Evolutionary conservation across 495 filamentous ascomycete species (phyloP).

Genomic region (Podospora australis): DNA sequence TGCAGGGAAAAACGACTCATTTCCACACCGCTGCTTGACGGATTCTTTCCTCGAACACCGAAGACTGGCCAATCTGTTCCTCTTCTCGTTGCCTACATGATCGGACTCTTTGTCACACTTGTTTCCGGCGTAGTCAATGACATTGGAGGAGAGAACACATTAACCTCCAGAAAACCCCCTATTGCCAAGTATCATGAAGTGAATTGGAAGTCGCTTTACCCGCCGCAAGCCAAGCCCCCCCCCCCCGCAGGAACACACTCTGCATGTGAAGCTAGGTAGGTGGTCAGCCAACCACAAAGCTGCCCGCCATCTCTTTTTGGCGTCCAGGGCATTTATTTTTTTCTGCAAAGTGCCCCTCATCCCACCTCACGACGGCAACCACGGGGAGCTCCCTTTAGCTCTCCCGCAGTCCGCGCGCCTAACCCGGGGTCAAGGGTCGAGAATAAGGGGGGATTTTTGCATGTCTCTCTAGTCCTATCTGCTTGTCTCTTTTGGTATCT

Average conservation of each 20-base stretch:
- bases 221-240: not conserved
- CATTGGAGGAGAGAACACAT: not conserved
- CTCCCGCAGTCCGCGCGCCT: not conserved
- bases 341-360: not conserved
- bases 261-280: not conserved
- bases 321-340: not conserved
- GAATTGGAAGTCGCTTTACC: not conserved
- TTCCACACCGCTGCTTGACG: not conserved
- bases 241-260: no score
- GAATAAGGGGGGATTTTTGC: not conserved
- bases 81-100: not conserved
- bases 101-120: not conserved
- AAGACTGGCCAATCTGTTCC: no score
- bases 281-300: not conserved
- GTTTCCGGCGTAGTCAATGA: not conserved
- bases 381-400: not conserved
- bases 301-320: not conserved
- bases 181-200: not conserved
- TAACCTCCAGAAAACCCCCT: not conserved
- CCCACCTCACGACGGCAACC: no score
- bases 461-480: not conserved
- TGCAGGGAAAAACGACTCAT: not conserved
- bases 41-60: no score
- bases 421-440: not conserved
- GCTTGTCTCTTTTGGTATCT: not conserved